Base-by-base conservation (phyloP, 78 protist genomes). In the Dictyostelium discoideum region DNA sequence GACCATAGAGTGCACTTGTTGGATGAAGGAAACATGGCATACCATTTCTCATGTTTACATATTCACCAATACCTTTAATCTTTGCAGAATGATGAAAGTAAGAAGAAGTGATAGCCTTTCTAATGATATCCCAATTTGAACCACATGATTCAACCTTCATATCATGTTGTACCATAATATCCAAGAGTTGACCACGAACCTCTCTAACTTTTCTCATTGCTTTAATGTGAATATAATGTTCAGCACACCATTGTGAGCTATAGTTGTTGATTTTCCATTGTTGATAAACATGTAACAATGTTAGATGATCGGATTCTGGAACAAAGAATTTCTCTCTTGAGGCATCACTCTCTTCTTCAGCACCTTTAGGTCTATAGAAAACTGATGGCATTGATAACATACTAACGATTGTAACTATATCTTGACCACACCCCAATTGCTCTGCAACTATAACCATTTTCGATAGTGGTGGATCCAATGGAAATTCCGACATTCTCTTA, bases 11-110 rank as follows among this genome's bases (percentile, higher is more conserved):
- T 4, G 99, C 97, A 18, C 96, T 78, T 5, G 99, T 97, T 18
- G 99, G 99, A 87, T 99, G 99, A 76, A 99, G 97, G 69, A 93
- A 92, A 80, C 99, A 97, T 18, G 99, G 98, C 98, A 99, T 97
- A 63, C 99, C 99, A 7, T 96, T 98, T 48, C 99, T 95, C 97
- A 99, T 86, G 87, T 99, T 99, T 29, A 96, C 96, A 82, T 99
- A 99, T 96, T 98, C 99, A 29, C 98, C 99, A 87, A 98, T 93
- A 69, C 98, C 98, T 83, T 96, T 96, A 32, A 96, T 76, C 86
- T 94, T 85, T 10, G 98, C 99, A 24, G 98, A 98, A 39, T 98
- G 97, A 87, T 88, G 92, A 96, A 98, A 99, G 97, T 96, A 99
- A 0, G 99, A 98, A 3, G 98, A 63, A 67, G 98, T 87, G 84